Percentiles rank a stretch among this genome's conserved stretches.
Evolutionary conservation across 495 filamentous ascomycete species (phyloP).

Genomic region (Darksidea phi): DNA sequence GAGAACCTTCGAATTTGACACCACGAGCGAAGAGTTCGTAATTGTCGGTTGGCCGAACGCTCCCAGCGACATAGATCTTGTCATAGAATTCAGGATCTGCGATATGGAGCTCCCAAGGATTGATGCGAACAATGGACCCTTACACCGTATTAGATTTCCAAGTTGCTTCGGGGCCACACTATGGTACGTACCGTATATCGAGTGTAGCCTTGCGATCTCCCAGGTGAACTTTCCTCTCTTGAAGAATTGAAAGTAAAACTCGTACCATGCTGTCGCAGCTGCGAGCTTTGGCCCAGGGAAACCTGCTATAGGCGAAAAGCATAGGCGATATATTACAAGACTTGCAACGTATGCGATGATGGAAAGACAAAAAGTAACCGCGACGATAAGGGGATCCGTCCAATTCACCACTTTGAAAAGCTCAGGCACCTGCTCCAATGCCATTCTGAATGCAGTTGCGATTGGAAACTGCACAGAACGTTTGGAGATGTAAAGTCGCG

Average conservation of each 20-base stretch:
- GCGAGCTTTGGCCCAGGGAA: constrained; percentile 25
- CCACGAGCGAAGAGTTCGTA: constrained; percentile 17
- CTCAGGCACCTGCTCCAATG: no score
- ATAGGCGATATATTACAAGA: constrained; percentile 19
- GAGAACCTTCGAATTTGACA: constrained; percentile 16
- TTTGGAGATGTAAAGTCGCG: no score
- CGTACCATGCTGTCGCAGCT: constrained; percentile 13
- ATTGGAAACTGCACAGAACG: no score
- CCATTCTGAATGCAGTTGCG: no score
- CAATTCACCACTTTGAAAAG: no score
- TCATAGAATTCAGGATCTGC: constrained; percentile 23
- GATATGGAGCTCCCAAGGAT: constrained; percentile 24
- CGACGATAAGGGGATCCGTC: no score
- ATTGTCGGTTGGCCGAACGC: constrained; percentile 16
- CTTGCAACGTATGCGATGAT: no score
- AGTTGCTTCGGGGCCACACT: not conserved
- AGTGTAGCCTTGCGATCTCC: constrained; percentile 20
- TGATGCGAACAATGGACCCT: constrained; percentile 35
- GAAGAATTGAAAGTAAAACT: constrained; percentile 14
- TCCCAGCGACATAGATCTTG: constrained; percentile 22
- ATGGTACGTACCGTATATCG: constrained; percentile 14
- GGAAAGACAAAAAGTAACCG: no score
- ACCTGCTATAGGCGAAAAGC: constrained; percentile 17
- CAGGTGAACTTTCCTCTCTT: constrained; percentile 17
- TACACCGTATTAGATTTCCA: not conserved